Conservation (phyloP, 1,139 yeast genomes). For the Suhomyces yuchorum region DNA sequence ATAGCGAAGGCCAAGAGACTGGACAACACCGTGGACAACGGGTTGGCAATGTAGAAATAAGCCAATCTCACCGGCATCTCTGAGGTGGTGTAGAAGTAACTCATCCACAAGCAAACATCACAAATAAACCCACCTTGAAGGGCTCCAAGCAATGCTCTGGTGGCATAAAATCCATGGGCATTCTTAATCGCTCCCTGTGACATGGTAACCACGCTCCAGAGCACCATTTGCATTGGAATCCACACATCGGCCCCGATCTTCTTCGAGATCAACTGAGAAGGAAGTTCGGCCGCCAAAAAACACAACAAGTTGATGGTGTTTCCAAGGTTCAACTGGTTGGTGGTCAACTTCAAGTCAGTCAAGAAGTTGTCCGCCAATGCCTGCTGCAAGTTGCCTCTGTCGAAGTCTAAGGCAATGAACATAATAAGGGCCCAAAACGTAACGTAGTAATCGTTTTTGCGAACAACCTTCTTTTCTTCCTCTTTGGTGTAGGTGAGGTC, state of each 20-base stretch:
- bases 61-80: slow-evolving; percentile 32
- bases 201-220: slow-evolving; percentile 55
- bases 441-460: slow-evolving; percentile 49
- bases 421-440: slow-evolving; percentile 50
- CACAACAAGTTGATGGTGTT: slow-evolving; percentile 46
- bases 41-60: slow-evolving; percentile 29
- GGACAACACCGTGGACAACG: slow-evolving; percentile 25
- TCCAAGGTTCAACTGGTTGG: slow-evolving; percentile 52
- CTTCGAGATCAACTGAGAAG: slow-evolving; percentile 56
- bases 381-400: slow-evolving; percentile 51
- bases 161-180: slow-evolving; percentile 26
- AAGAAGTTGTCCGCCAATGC: slow-evolving; percentile 54
- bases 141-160: slow-evolving; percentile 33
- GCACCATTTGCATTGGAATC: slow-evolving; percentile 53
- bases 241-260: slow-evolving; percentile 55
- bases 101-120: slow-evolving; percentile 34
- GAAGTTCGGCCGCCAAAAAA: slow-evolving; percentile 55
- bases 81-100: slow-evolving; percentile 31
- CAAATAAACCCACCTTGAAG: slow-evolving; percentile 36
- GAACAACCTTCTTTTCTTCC: slow-evolving; percentile 43
- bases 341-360: slow-evolving; percentile 44
- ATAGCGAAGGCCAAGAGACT: slow-evolving; percentile 35
- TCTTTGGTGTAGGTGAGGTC: slow-evolving; percentile 44
- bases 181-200: slow-evolving; percentile 44
- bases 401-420: slow-evolving; percentile 55